Conservation (phyloP, 768 basidiomycete species). For the Xerocomellus intermedius region DNA sequence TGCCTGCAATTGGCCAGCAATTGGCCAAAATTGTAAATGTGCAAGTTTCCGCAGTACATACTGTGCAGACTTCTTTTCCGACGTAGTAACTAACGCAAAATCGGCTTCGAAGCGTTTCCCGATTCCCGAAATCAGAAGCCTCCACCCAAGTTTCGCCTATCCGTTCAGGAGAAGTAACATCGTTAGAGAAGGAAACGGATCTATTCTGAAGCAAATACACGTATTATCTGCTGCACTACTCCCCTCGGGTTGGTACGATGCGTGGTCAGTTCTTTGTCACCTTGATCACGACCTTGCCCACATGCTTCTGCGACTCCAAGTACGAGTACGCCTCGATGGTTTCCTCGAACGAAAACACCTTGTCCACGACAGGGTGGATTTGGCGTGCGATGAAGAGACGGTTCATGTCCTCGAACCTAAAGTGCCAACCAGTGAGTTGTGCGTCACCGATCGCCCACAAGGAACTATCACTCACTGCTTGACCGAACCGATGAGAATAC, state of each 20-base stretch:
- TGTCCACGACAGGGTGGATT: constrained; percentile 53
- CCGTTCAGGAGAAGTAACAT: too few species aligned
- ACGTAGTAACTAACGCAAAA: too few species aligned
- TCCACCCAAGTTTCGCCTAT: too few species aligned
- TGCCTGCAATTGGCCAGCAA: too few species aligned
- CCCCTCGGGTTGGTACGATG: neutral
- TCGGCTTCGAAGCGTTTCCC: too few species aligned
- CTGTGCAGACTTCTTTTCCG: too few species aligned
- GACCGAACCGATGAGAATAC: neutral
- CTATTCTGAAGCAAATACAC: neutral
- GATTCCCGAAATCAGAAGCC: too few species aligned
- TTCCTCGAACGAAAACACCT: constrained; percentile 58
- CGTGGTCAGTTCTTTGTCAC: constrained; percentile 27
- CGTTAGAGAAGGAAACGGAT: neutral
- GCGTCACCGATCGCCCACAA: neutral
- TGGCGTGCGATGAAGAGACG: constrained; percentile 43
- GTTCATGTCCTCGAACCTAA: constrained; percentile 54
- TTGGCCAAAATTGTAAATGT: too few species aligned
- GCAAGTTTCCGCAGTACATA: too few species aligned
- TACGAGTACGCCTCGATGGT: constrained; percentile 28
- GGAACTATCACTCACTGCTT: constrained; percentile 43
- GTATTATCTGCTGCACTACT: too few species aligned
- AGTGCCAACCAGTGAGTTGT: neutral
- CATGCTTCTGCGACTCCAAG: constrained; percentile 35
- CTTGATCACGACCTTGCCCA: constrained; percentile 59